These are phyloP conservation scores for Pisolithus microcarpus DNA, from an alignment of 768 basidiomycete genomes.

Conservation along the genomic window DNA sequence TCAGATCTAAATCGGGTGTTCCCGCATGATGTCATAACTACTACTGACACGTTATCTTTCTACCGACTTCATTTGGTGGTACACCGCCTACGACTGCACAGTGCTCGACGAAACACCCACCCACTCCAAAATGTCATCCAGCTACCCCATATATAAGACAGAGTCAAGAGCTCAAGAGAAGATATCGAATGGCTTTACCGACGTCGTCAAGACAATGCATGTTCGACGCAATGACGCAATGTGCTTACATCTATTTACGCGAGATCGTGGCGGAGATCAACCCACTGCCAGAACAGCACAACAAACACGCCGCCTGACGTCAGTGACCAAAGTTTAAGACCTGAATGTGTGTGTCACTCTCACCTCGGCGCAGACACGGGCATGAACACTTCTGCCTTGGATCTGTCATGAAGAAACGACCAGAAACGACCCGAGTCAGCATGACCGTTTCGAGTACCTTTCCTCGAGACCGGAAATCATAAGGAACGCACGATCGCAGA, in stretches of 20 bases:
- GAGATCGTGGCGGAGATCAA: conserved; percentile 57
- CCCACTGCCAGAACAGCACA: conserved; percentile 32
- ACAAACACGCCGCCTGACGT: conserved; percentile 21
- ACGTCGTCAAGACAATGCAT: conserved; percentile 28
- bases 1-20: conserved; percentile 23
- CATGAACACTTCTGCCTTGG: conserved; percentile 78
- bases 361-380: conserved; percentile 84
- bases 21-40: conserved; percentile 26
- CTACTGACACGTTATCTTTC: conserved; percentile 6
- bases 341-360: conserved; percentile 25
- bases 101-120: too few relatives aligned
- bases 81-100: background rate
- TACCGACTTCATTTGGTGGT: background rate
- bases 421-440: background rate
- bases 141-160: too few relatives aligned
- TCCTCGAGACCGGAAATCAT: too few relatives aligned
- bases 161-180: too few relatives aligned
- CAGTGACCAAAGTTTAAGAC: conserved; percentile 9
- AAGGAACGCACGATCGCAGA: too few relatives aligned
- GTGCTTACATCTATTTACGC: conserved; percentile 31
- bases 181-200: background rate
- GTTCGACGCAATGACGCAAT: conserved; percentile 22
- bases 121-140: too few relatives aligned
- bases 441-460: background rate
- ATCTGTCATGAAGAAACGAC: conserved; percentile 32